Base-by-base conservation (phyloP, 495 filamentous ascomycete species). In the Penicillium odoratum region DNA sequence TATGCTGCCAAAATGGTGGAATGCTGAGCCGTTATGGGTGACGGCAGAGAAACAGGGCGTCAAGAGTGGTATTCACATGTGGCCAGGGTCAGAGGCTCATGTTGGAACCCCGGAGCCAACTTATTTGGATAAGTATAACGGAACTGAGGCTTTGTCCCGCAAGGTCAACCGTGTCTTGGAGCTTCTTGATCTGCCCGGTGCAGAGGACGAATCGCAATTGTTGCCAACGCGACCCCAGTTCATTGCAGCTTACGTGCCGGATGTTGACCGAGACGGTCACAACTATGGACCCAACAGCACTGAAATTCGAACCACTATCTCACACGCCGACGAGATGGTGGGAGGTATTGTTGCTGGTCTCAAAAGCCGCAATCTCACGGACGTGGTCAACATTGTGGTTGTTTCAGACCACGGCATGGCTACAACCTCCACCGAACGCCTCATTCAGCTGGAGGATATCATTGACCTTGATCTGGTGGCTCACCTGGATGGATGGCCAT, bases 371-470 rank as follows among this genome's bases (percentile, higher is more conserved):
- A 96, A 97, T 64, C 77, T 98, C 15, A 96, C 92, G 0, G 68
- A 87, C 9, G 86, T 98, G 46, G 89, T 97, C 64, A 99, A 99
- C 61, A 82, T 99, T n/a, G 85, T 99, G 34, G 82, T 99, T n/a
- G 93, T 99, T 15, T 96, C 91, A 10, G 94, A 99, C 70, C 94
- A 99, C 64, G 94, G 94, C 21, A 99, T 99, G 94, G 93, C 93
- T 4, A 93, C 90, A 1, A 97, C 94, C 0, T 87, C 90, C 36
- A 84, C 81, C 0, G 79, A 85, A 16, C 85, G 93, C n/a, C 75
- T 97, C 40, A 82, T 99, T 26, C 94, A 98, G 69, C 75, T 98
- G n/a, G 94, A 99, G 59, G 92, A 97, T 67, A 64, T 96, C 3
- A 80, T 98, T 31, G 89, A 96, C 62, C 74, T 88, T 0, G 70